These are phyloP conservation scores for Colletotrichum sp. DNA, from an alignment of 2,329 filamentous ascomycete genomes.

Conservation along the genomic window DNA sequence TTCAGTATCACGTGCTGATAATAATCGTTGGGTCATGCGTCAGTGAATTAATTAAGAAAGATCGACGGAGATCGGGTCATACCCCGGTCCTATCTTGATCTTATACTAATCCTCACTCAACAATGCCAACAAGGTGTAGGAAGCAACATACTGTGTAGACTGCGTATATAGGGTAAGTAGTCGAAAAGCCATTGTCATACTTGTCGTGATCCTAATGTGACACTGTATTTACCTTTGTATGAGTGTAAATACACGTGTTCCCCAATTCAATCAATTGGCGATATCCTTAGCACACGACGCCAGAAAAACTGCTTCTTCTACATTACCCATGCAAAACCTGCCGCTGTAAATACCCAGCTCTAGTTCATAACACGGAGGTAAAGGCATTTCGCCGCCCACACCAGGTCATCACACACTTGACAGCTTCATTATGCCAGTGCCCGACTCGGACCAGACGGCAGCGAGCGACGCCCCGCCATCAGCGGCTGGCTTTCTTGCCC, in stretches of 20 bases:
- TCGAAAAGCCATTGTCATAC: background rate
- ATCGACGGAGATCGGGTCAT: background rate
- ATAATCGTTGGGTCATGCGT: background rate
- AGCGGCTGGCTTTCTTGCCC: background rate
- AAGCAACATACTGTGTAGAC: background rate
- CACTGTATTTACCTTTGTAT: background rate
- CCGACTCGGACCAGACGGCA: background rate
- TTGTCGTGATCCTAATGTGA: background rate
- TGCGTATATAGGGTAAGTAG: background rate
- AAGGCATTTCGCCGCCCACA: background rate
- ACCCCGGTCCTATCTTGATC: background rate
- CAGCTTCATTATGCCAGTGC: slow-evolving; percentile 7
- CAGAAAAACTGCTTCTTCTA: slow-evolving; percentile 13
- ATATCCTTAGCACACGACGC: slow-evolving; percentile 13
- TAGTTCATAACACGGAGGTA: background rate
- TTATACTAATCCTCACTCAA: background rate
- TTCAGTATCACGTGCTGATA: background rate
- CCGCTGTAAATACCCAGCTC: background rate
- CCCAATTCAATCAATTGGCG: background rate
- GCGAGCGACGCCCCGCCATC: background rate
- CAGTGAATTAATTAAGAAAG: background rate
- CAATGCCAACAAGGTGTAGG: background rate
- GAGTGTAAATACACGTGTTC: background rate
- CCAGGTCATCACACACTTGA: background rate
- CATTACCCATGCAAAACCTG: slow-evolving; percentile 16